Conservation (phyloP, 1,284 basidiomycete genomes). For the Erythrobasidium hasegawianum region DNA sequence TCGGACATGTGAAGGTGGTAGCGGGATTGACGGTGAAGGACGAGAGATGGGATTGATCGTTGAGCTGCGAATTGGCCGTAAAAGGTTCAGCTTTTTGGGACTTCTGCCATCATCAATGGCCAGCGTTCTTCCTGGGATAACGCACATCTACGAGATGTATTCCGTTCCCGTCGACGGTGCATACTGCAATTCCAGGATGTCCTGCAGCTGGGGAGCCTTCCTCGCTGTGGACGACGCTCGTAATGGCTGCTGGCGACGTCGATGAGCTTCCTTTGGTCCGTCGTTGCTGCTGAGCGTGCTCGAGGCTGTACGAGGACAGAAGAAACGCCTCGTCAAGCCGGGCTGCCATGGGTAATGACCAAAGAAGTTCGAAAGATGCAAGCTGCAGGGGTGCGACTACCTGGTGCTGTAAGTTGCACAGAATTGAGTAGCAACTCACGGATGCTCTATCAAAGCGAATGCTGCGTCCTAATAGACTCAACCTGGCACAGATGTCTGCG, state of each 20-base stretch:
- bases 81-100: neutral
- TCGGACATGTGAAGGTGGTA: constrained; percentile 20
- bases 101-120: neutral
- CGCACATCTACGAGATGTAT: constrained; percentile 30
- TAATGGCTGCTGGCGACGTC: neutral
- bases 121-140: neutral
- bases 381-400: too few relatives aligned
- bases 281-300: neutral
- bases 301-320: constrained; percentile 24
- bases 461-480: too few relatives aligned
- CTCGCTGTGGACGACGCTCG: constrained; percentile 4
- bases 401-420: too few relatives aligned
- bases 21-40: constrained; percentile 26
- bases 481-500: too few relatives aligned
- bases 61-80: constrained; percentile 2
- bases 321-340: constrained; percentile 27
- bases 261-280: neutral
- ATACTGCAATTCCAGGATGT: constrained; percentile 20
- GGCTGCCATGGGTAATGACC: constrained; percentile 2
- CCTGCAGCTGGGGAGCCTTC: constrained; percentile 10
- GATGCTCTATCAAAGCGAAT: too few relatives aligned
- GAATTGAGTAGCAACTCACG: too few relatives aligned
- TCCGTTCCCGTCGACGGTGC: constrained; percentile 24
- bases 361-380: neutral
- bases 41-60: constrained; percentile 27